Evolutionary conservation across 2,329 filamentous ascomycete genomes (phyloP), one percentile per base, ranked within the genome.

Genomic region (Diaporthe destruens): DNA sequence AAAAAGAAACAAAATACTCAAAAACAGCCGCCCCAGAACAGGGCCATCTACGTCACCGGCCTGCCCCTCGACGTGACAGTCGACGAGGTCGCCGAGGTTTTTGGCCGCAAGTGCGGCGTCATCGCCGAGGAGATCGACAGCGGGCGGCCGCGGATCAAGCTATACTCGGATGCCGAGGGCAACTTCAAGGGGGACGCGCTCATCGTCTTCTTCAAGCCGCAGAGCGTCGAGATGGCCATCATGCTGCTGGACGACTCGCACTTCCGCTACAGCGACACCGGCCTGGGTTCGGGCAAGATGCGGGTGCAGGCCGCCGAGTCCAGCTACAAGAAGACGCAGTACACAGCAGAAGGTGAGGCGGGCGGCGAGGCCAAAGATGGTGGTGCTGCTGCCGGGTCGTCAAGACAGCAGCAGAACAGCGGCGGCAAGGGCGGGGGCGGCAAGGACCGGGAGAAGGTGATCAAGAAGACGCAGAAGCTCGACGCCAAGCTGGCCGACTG

Each of bases 111-210:
- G 81, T 97, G 90, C 79, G 95, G 95, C 74, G 93, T 98, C 76
- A 95, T 99, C 76, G 94, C 96, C 63, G 95, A 98, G 82, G 94
- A 97, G 82, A 95, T 98, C 76, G 95, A 98, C 79, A 95, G 91
- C 78, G 93, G 94, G 71, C 89, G 91, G 57, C 94, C 94, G 56
- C 92, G 96, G 49, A 96, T 99, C 83, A 98, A 98, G 84, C 90
- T 99, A 82, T 99, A 99, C 83, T 90, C 87, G 25, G 92, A 98
- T 80, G 90, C 93, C 1, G 84, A 91, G 1, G 96, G 95, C 25
- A 89, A 90, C 20, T 97, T 98, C 87, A 98, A 98, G 80, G 96
- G 96, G 74, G 95, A 98, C 80, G 95, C 94, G 2, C 87, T 99
- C 42, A 87, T 99, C 70, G 94, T 98, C 47, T 99, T 97, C 84